Conservation (phyloP, 2,329 filamentous ascomycete species). For the Cordyceps sp. region DNA sequence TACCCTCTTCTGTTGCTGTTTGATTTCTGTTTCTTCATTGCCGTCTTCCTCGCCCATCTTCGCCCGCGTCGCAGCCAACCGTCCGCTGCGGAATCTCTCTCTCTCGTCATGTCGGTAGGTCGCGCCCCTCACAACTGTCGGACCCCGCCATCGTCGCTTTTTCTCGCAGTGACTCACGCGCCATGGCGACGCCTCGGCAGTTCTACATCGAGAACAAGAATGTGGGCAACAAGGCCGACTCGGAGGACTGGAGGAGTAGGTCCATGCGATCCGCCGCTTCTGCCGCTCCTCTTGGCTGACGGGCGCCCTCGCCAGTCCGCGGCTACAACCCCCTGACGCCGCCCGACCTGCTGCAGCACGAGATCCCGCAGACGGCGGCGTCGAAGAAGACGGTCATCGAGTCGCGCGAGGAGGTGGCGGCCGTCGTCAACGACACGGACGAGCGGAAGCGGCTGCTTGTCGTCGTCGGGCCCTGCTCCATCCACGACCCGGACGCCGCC, state of each 20-base stretch:
- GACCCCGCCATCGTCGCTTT: too few relatives aligned
- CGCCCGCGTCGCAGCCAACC: background rate
- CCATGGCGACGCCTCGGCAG: slow-evolving; percentile 6
- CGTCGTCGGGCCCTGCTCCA: slow-evolving; percentile 88
- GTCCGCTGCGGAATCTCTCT: slow-evolving; percentile 5
- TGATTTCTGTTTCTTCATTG: too few relatives aligned
- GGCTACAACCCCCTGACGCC: slow-evolving; percentile 89
- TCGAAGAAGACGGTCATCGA: slow-evolving; percentile 44
- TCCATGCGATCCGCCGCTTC: slow-evolving; percentile 1
- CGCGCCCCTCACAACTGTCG: too few relatives aligned
- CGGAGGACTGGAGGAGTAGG: slow-evolving; percentile 74
- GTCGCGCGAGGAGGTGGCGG: slow-evolving; percentile 46
- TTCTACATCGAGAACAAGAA: slow-evolving; percentile 69
- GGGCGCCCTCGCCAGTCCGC: slow-evolving; percentile 35
- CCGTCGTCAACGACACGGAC: slow-evolving; percentile 52
- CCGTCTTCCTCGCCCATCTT: background rate
- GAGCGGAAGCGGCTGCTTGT: slow-evolving; percentile 45
- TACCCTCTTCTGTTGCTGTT: background rate
- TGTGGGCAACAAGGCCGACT: slow-evolving; percentile 55
- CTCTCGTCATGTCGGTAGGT: slow-evolving; percentile 1
- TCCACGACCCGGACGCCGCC: slow-evolving; percentile 83
- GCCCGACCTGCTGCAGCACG: slow-evolving; percentile 87
- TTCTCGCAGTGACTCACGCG: slow-evolving; percentile 11
- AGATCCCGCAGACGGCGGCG: slow-evolving; percentile 49
- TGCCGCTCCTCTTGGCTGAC: background rate